Percentiles rank a stretch among this genome's conserved stretches.
Evolutionary conservation across 2,329 filamentous ascomycete species (phyloP).

Genomic region (Neopestalotiopsis rosae): DNA sequence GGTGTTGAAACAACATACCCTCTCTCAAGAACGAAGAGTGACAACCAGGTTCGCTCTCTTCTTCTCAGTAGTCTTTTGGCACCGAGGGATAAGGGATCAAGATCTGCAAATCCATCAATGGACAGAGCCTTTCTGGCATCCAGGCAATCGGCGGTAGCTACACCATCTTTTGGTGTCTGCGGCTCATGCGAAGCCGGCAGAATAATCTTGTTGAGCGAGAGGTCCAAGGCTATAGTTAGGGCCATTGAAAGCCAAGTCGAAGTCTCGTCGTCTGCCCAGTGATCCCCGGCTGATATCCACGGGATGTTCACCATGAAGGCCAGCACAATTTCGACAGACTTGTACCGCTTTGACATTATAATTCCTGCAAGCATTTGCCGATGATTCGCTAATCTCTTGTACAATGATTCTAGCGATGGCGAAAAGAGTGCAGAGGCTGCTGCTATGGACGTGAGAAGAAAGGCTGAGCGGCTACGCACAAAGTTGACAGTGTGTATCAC

Average conservation of each 20-base stretch:
- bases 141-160: constrained; percentile 73
- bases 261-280: constrained; percentile 75
- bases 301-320: constrained; percentile 79
- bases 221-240: constrained; percentile 70
- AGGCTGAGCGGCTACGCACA: constrained; percentile 70
- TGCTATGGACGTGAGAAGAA: constrained; percentile 74
- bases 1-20: constrained; percentile 48
- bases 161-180: constrained; percentile 47
- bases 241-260: constrained; percentile 75
- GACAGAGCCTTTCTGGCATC: constrained; percentile 68
- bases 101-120: constrained; percentile 70
- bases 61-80: constrained; percentile 67
- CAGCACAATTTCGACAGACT: constrained; percentile 75
- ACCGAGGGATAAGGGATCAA: constrained; percentile 64
- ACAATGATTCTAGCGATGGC: constrained; percentile 66
- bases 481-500: constrained; percentile 69
- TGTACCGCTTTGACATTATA: constrained; percentile 65
- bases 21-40: constrained; percentile 74
- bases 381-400: constrained; percentile 69
- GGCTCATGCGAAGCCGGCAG: constrained; percentile 57
- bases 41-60: constrained; percentile 73
- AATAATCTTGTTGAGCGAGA: constrained; percentile 74
- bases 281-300: constrained; percentile 73
- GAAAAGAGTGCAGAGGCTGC: constrained; percentile 72
- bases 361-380: constrained; percentile 66